Evolutionary conservation across 176 grass and related monocot genomes (phyloP).

Genomic region (Raddia distichophylla): DNA sequence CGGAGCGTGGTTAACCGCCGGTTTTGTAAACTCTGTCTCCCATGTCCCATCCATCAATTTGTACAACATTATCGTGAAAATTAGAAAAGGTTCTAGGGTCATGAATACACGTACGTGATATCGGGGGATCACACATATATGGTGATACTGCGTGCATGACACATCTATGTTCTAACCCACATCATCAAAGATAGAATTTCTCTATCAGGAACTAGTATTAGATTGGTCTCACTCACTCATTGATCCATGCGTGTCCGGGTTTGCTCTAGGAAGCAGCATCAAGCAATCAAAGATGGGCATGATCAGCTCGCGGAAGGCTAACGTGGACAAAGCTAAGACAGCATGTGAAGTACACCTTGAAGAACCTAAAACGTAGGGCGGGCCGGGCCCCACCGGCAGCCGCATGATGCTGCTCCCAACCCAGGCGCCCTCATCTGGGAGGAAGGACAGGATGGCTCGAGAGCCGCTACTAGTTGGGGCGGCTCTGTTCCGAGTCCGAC

Average conservation of each 20-base stretch:
- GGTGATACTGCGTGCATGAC: too few species aligned
- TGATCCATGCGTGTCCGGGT: neutral
- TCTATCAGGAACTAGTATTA: neutral
- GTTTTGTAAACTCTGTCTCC: too few species aligned
- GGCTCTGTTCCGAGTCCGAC: constrained; percentile 17
- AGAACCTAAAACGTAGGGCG: neutral
- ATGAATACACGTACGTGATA: too few species aligned
- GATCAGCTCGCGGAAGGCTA: constrained; percentile 13
- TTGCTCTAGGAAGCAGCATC: neutral
- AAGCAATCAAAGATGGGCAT: neutral
- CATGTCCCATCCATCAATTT: too few species aligned
- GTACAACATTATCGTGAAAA: too few species aligned
- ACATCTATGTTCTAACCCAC: too few species aligned
- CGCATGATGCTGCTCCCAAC: neutral
- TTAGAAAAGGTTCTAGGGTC: too few species aligned
- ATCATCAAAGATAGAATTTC: too few species aligned
- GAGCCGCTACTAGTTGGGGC: neutral
- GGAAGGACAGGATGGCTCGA: neutral
- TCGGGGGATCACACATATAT: too few species aligned
- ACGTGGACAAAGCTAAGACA: neutral
- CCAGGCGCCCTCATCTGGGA: neutral
- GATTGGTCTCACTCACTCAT: neutral
- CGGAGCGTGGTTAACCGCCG: too few species aligned
- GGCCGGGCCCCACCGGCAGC: constrained; percentile 19
- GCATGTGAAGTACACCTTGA: constrained; percentile 23